Evolutionary conservation across 2,329 filamentous ascomycete genomes (phyloP).

Genomic region (Parascedosporium putredinis): DNA sequence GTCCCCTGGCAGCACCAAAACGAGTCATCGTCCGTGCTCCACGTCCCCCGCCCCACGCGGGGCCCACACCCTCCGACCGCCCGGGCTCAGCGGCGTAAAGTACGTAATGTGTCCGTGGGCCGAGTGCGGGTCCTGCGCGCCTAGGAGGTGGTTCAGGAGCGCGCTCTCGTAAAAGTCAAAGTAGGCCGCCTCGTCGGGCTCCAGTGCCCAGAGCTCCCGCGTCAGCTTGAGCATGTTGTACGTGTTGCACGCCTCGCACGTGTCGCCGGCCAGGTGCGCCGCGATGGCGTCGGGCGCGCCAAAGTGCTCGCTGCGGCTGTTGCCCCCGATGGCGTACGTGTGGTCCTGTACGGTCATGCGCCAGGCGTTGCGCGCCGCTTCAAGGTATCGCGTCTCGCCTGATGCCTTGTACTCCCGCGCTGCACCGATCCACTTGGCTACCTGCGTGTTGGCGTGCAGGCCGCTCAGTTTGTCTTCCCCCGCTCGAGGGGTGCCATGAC

Average conservation of each 20-base stretch:
- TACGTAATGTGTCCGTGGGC: conserved; percentile 41
- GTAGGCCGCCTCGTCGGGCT: conserved; percentile 29
- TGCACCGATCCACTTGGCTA: conserved; percentile 44
- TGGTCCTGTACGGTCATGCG: conserved; percentile 33
- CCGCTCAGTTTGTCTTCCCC: conserved; percentile 35
- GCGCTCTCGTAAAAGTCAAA: conserved; percentile 44
- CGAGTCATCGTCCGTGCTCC: conserved; percentile 40
- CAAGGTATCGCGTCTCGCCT: conserved; percentile 30
- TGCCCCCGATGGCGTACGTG: conserved; percentile 42
- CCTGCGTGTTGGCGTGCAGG: conserved; percentile 41
- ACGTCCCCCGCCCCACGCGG: conserved; percentile 42
- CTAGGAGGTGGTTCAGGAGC: conserved; percentile 39
- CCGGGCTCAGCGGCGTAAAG: conserved; percentile 38
- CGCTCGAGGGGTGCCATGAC: conserved; percentile 33
- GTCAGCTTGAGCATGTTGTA: conserved; percentile 49
- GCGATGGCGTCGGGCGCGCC: conserved; percentile 34
- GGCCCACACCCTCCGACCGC: conserved; percentile 37
- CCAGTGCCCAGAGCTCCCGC: conserved; percentile 35
- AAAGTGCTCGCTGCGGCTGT: conserved; percentile 44
- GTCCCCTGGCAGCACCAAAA: conserved; percentile 47
- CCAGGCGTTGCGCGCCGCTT: conserved; percentile 41
- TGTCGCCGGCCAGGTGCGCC: conserved; percentile 31
- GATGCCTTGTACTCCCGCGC: conserved; percentile 37
- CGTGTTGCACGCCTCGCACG: conserved; percentile 41
- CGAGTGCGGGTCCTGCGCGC: conserved; percentile 32